phyloP scores from a whole-genome alignment of 192 early-diverging fungal species.

The Coemansia sp. region DNA sequence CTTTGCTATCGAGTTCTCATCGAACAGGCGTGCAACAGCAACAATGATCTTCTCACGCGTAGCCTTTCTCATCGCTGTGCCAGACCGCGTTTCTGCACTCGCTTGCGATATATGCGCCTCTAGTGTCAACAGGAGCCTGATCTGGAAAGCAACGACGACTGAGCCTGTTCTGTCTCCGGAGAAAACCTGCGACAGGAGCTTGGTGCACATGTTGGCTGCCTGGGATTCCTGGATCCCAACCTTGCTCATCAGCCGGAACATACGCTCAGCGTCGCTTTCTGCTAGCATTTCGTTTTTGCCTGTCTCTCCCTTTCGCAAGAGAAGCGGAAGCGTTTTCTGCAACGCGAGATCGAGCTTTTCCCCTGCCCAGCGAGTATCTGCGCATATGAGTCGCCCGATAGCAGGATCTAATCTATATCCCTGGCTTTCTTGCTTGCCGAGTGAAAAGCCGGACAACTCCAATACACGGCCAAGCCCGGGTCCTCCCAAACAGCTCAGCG shows the following conservation, averaged over 20 bases:
- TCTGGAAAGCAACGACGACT: constrained; percentile 5
- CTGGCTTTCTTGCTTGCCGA: background rate
- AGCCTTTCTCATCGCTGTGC: background rate
- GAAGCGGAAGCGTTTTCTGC: background rate
- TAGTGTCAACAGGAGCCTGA: constrained; percentile 17
- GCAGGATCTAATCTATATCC: background rate
- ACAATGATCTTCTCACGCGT: constrained; percentile 17
- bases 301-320: background rate
- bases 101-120: background rate
- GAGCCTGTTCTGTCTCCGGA: background rate
- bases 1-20: background rate
- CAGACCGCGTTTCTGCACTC: too few relatives aligned
- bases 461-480: constrained; percentile 21
- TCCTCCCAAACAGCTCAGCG: constrained; percentile 18
- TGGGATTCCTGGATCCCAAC: constrained; percentile 24
- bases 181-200: constrained; percentile 16
- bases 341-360: constrained; percentile 13
- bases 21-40: background rate
- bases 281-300: background rate
- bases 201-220: constrained; percentile 12
- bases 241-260: constrained; percentile 43
- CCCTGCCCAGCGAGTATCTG: constrained; percentile 2
- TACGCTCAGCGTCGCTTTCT: constrained; percentile 37
- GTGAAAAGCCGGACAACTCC: constrained; percentile 11
- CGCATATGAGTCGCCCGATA: constrained; percentile 11